Evolutionary conservation across 768 basidiomycete species (phyloP).

Genomic region (Fistulinella prunicolor): DNA sequence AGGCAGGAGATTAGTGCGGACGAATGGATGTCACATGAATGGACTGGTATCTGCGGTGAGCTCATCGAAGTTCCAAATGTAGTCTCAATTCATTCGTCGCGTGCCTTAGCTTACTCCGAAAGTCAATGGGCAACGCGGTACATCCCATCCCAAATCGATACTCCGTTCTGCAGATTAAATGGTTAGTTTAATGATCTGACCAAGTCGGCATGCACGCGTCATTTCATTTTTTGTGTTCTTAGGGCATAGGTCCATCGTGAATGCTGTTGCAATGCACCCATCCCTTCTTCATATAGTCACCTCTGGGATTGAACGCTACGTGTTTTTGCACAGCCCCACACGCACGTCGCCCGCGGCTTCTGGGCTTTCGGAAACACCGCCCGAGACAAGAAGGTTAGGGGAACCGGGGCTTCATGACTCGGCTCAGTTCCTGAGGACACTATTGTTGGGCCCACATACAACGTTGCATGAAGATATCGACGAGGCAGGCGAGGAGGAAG

Average conservation of each 20-base stretch:
- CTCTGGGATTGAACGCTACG: slow-evolving; percentile 68
- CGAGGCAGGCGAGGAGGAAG: slow-evolving; percentile 40
- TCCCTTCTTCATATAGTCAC: slow-evolving; percentile 63
- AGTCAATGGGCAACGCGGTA: slow-evolving; percentile 40
- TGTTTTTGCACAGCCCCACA: slow-evolving; percentile 68
- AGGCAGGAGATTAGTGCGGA: slow-evolving; percentile 44
- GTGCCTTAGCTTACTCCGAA: slow-evolving; percentile 45
- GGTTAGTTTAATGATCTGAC: slow-evolving; percentile 37
- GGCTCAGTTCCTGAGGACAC: slow-evolving; percentile 37
- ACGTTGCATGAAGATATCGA: slow-evolving; percentile 29
- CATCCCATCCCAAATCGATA: slow-evolving; percentile 60
- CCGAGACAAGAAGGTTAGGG: slow-evolving; percentile 45
- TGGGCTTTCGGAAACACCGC: slow-evolving; percentile 45
- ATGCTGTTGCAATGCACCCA: slow-evolving; percentile 71
- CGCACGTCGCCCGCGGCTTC: slow-evolving; percentile 48
- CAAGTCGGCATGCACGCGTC: background rate
- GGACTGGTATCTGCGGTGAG: slow-evolving; percentile 32
- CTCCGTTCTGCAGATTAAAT: slow-evolving; percentile 57
- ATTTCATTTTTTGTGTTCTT: slow-evolving; percentile 5
- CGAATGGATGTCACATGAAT: slow-evolving; percentile 43
- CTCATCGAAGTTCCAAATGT: slow-evolving; percentile 10
- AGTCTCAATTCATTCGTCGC: slow-evolving; percentile 8
- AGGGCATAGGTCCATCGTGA: slow-evolving; percentile 80
- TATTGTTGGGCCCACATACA: slow-evolving; percentile 26
- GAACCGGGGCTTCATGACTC: slow-evolving; percentile 35